phyloP scores from a whole-genome alignment of 768 basidiomycete species.

The Candolleomyces eurysporus region DNA sequence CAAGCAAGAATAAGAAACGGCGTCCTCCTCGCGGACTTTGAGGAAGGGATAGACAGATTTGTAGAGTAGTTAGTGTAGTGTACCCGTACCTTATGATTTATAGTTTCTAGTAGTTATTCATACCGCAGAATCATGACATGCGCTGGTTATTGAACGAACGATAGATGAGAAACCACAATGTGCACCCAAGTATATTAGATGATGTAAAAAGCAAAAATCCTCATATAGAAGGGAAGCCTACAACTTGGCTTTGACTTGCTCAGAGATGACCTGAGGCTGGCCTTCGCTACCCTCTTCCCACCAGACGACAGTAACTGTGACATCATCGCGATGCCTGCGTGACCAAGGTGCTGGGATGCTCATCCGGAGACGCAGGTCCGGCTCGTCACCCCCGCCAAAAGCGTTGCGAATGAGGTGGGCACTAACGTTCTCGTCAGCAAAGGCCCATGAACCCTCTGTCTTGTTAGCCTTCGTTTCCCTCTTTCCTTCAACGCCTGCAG shows the following conservation, averaged over 20 bases:
- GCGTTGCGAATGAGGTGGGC: constrained; percentile 89
- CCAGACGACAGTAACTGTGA: constrained; percentile 82
- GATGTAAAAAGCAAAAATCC: too few relatives aligned
- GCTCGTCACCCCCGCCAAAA: constrained; percentile 79
- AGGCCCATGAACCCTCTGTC: constrained; percentile 63
- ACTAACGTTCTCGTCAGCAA: constrained; percentile 74
- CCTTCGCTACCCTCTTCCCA: constrained; percentile 71
- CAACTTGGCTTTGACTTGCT: constrained; percentile 52
- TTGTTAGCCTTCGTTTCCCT: constrained; percentile 37
- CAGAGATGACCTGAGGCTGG: constrained; percentile 32
- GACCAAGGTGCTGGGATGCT: constrained; percentile 85
- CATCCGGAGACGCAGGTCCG: constrained; percentile 54
- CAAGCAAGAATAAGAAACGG: not conserved
- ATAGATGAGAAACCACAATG: too few relatives aligned
- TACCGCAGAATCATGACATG: too few relatives aligned
- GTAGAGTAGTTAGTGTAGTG: constrained; percentile 8
- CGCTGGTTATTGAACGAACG: too few relatives aligned
- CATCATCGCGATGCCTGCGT: constrained; percentile 78
- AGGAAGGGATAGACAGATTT: not conserved
- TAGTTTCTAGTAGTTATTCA: not conserved
- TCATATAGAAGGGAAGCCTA: constrained; percentile 21
- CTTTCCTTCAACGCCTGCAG: constrained; percentile 64
- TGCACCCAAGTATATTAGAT: too few relatives aligned
- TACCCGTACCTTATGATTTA: not conserved
- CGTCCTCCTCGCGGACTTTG: constrained; percentile 3